Conservation (phyloP, 1,284 basidiomycete genomes). For the Leccinum subrobustum region DNA sequence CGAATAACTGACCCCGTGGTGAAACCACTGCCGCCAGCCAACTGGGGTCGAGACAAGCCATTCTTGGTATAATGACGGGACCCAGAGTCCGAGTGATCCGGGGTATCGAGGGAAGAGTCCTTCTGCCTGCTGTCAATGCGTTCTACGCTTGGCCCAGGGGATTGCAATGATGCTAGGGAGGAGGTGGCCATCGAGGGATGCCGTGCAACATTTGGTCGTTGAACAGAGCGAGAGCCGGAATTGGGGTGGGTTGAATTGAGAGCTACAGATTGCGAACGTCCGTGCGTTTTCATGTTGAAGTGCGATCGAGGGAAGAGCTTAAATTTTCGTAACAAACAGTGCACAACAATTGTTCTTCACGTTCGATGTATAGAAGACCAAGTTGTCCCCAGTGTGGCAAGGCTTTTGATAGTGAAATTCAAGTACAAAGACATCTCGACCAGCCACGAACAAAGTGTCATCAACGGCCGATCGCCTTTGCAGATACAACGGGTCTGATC, state of each 20-base stretch:
- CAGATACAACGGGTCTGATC: neutral
- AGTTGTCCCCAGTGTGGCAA: too few relatives aligned
- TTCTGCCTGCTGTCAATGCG: neutral
- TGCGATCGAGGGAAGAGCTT: neutral
- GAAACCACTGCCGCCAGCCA: neutral
- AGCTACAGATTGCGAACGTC: neutral
- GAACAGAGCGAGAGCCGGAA: neutral
- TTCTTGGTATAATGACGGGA: neutral
- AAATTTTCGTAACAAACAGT: neutral
- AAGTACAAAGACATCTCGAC: neutral
- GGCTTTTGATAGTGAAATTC: neutral
- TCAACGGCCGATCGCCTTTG: neutral
- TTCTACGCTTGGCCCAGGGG: neutral
- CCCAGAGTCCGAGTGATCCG: neutral
- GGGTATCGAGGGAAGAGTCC: neutral
- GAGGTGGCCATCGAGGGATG: neutral
- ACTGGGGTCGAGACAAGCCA: neutral
- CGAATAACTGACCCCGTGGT: neutral
- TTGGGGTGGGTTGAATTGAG: neutral
- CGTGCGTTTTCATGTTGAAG: neutral
- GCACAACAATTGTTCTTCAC: neutral
- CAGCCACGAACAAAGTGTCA: neutral
- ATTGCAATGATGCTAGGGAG: neutral
- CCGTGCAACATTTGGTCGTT: neutral
- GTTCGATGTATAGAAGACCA: neutral